Conservation (phyloP, 2,329 filamentous ascomycete genomes). For the Drechslera avenae region DNA sequence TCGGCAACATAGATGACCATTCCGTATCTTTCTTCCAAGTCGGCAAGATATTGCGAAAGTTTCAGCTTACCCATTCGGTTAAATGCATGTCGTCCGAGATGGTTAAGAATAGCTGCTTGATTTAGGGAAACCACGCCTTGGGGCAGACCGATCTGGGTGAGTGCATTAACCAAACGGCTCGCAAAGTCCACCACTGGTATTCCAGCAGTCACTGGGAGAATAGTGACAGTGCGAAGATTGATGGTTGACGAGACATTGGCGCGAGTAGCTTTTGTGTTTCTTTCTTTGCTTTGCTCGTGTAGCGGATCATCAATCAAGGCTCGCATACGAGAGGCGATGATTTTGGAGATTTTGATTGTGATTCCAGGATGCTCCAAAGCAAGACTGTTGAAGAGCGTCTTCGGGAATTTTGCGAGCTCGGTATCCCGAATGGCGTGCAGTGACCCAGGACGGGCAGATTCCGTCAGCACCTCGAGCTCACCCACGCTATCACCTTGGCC, state of each 20-base stretch:
- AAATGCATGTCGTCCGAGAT: constrained; percentile 93
- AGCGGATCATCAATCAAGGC: constrained; percentile 82
- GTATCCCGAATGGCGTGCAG: constrained; percentile 96
- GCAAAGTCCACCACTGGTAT: constrained; percentile 95
- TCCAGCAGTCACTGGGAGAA: constrained; percentile 87
- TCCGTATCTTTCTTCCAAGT: constrained; percentile 95
- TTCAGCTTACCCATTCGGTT: constrained; percentile 97
- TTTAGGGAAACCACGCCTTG: constrained; percentile 92
- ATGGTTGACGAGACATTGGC: constrained; percentile 80
- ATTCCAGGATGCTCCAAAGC: constrained; percentile 97
- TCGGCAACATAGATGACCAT: constrained; percentile 95
- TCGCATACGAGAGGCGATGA: constrained; percentile 94
- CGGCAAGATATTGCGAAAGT: constrained; percentile 91
- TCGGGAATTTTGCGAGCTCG: constrained; percentile 93
- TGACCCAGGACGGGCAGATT: constrained; percentile 86
- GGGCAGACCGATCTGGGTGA: constrained; percentile 84
- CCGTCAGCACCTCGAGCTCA: constrained; percentile 94
- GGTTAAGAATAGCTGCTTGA: constrained; percentile 90
- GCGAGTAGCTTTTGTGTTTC: constrained; percentile 59
- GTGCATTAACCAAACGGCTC: constrained; percentile 82
- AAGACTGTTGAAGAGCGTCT: constrained; percentile 95
- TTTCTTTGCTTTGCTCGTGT: constrained; percentile 68
- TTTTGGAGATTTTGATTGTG: constrained; percentile 98
- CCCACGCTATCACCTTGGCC: constrained; percentile 98
- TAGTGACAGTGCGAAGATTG: constrained; percentile 89